These are phyloP conservation scores for Thalassiosira mediterranea DNA, from an alignment of 352 stramenopile species.

Conservation along the genomic window DNA sequence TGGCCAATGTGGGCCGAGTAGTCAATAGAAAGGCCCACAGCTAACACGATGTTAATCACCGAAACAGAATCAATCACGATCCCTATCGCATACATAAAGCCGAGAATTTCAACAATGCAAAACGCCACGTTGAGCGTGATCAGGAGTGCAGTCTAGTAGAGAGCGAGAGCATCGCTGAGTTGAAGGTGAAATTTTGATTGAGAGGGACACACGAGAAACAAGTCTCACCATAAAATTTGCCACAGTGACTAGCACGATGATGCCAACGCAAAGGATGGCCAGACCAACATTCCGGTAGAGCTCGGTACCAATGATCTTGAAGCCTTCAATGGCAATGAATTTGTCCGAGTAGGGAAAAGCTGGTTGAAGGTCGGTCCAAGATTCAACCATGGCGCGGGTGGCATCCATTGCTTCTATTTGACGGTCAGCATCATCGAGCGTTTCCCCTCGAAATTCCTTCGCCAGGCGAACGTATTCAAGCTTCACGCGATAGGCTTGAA, in stretches of 20 bases:
- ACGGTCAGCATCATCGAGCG: constrained; percentile 63
- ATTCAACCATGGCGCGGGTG: constrained; percentile 58
- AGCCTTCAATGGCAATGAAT: constrained; percentile 71
- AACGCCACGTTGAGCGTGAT: constrained; percentile 82
- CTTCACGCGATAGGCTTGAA: constrained; percentile 52
- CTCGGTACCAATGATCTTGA: constrained; percentile 76
- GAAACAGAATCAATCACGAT: constrained; percentile 78
- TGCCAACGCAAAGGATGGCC: constrained; percentile 72
- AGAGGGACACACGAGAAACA: neutral
- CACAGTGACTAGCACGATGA: constrained; percentile 83
- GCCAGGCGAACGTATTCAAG: constrained; percentile 57
- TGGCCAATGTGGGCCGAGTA: constrained; percentile 84
- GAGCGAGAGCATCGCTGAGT: neutral
- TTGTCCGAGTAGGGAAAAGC: constrained; percentile 68
- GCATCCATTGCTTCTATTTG: constrained; percentile 80
- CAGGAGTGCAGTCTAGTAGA: constrained; percentile 61
- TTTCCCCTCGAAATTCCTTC: constrained; percentile 54
- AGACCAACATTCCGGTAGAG: constrained; percentile 79
- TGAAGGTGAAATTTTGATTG: neutral
- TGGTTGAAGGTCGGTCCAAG: constrained; percentile 54
- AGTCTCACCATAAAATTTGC: constrained; percentile 53
- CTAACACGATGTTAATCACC: constrained; percentile 79
- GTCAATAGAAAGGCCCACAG: constrained; percentile 82
- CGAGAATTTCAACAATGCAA: constrained; percentile 84
- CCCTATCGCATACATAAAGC: constrained; percentile 76